Base-by-base conservation (phyloP, 495 filamentous ascomycete species). In the Podospora anserina region DNA sequence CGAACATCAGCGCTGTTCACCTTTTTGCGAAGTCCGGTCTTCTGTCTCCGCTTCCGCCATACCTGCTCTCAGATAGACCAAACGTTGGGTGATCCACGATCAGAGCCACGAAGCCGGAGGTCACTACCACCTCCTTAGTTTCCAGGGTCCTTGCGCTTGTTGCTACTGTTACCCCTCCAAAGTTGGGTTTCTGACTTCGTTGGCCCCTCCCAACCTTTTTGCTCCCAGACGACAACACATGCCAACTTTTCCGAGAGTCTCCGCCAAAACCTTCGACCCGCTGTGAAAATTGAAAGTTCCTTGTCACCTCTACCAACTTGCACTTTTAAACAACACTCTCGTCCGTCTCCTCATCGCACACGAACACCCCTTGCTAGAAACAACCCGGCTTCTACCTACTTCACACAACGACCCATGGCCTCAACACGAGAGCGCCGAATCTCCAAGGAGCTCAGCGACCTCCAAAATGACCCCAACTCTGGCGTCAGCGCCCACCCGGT, bases 401-500 rank as follows among this genome's bases (percentile, higher is more conserved):
- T 23, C 44, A 44, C 53, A 9, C 16, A 55, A 56, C 30, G 20
- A 68, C 4, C 65, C 71, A 97, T 96, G 92, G 81, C 90, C 62
- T 87, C 89, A 49, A 93, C 92, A 66, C 87, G 92, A 54, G 80
- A 86, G 61, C 92, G 95, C 64, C 91, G 95, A 23, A 89, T 99
- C 68, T 87, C 90, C 66, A 98, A 98, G 81, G 95, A 99, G 82
- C 85, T 99, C 62, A 84, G 86, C 61, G 95, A 99, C 79, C 94
- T 98, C 75, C 84, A 89, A 63, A 84, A 82, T 55, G 95, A 99
- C 76, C 72, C 71, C 34, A 84, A 87, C 26, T 94, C 91, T 11
- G 87, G 91, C 69, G 91, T 99, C 74, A 79, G 82, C 2, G 91
- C 88, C 4, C 83, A 88, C 61, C 87, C 91, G 0, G 76, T 88